A percentile compares a stretch with the other conserved stretches of the same genome.
These are phyloP conservation scores for Talaromyces pinophilus DNA, from an alignment of 2,329 filamentous ascomycete species.

Conservation along the genomic window DNA sequence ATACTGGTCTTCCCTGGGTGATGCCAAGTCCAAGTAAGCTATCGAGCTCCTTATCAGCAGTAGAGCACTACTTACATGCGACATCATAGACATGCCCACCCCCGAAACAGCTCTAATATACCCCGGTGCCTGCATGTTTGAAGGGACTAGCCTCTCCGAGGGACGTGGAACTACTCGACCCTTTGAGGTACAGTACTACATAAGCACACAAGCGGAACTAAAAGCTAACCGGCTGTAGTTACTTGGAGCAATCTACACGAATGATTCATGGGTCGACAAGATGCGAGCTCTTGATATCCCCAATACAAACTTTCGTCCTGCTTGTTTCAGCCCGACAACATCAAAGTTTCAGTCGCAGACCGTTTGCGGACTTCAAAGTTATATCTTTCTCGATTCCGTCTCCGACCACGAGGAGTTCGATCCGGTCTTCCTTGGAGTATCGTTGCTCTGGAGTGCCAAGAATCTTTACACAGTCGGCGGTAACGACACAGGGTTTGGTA, in stretches of 20 bases:
- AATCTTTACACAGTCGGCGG: constrained; percentile 9
- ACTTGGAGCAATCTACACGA: constrained; percentile 14
- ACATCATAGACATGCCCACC: constrained; percentile 19
- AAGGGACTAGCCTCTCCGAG: constrained; percentile 20
- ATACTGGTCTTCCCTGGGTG: constrained; percentile 21
- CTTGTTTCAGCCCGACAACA: constrained; percentile 20
- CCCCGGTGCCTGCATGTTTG: constrained; percentile 21
- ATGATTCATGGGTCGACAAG: constrained; percentile 13
- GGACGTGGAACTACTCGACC: constrained; percentile 20
- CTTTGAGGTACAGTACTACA: constrained; percentile 10
- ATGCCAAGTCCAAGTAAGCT: constrained; percentile 22
- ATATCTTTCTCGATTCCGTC: constrained; percentile 9
- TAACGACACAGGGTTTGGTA: constrained; percentile 18
- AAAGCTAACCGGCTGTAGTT: constrained; percentile 10
- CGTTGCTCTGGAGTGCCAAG: constrained; percentile 21
- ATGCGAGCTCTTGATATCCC: constrained; percentile 16
- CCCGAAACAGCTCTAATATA: constrained; percentile 19
- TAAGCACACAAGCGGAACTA: neutral
- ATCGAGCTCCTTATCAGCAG: neutral
- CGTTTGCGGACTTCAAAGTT: constrained; percentile 18
- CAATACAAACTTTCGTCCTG: constrained; percentile 15
- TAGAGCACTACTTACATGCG: neutral
- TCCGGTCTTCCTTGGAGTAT: constrained; percentile 16
- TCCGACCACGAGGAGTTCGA: constrained; percentile 15
- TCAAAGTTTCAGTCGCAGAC: constrained; percentile 20